Evolutionary conservation across 2,329 filamentous ascomycete genomes (phyloP), one percentile per base, ranked within the genome.

Genomic region (Cladosporium oxysporum): DNA sequence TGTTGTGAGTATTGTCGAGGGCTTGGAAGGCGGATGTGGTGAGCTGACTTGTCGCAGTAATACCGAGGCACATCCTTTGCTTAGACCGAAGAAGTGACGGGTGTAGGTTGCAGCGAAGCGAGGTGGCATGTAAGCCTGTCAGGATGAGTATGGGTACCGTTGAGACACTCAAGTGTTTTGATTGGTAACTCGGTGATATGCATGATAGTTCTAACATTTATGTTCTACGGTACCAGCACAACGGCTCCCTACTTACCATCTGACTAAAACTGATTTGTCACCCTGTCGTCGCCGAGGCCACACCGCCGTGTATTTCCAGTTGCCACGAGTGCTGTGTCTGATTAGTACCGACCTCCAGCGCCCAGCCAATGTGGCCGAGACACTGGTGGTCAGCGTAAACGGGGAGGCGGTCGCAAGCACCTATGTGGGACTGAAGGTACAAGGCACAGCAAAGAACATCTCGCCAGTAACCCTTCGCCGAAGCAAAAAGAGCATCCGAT

Each of bases 21-120:
- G 11, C 10, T 26, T 2, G 26, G 4, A 12, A 18, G 26, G 10
- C 2, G n/a, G 41, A 21, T 44, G 14, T 10, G 5, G 26, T 47
- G 33, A 31, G 31, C 61, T 63, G n/a, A 63, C 33, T 18, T 47
- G 12, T 26, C 23, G n/a, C 50, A 63, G 61, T 50, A 82, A 80
- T 67, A 82, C 80, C 0, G 80, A 81, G 70, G 80, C 80, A 23
- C 80, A 82, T 77, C 78, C 79, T 23, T 50, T 66, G n/a, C 53
- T 58, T 4, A 50, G 62, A 31, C 62, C 62, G 14, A 65, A 62
- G 26, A 21, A 52, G 21, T 62, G 55, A 58, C 18, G 8, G 18
- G 16, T 55, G 5, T 10, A 18, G 29, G 52, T 5, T 21, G 28
- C 52, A n/a, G 41, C n/a, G 8, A 10, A 47, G n/a, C 8, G 8